Evolutionary conservation across 2,329 filamentous ascomycete genomes (phyloP), one percentile per base, ranked within the genome.

Genomic region (Sclerotiophoma versabilis): DNA sequence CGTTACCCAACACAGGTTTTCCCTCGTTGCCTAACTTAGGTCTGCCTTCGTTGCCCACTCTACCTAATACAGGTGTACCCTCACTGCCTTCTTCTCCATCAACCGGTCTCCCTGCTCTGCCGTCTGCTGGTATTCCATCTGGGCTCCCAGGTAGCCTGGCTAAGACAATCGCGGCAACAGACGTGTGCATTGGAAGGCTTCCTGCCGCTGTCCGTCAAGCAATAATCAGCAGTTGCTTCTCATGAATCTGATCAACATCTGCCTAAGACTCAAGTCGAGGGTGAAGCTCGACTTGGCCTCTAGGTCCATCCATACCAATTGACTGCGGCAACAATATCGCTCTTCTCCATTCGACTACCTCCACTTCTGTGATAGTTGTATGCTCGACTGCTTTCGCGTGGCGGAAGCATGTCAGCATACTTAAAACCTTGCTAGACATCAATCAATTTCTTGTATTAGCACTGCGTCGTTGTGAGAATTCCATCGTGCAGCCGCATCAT

Each of bases 151-250:
- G 11, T n/a, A 17, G 11, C 30, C 22, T 17, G 9, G 10, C 26
- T 2, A 51, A 27, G 33, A 11, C 14, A 5, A 46, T 52, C n/a
- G 6, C 27, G 9, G 10, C 34, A 14, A n/a, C 41, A 6, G 42
- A 52, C 14, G 12, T 10, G 3, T 52, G 49, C 14, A 15, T 52
- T 29, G 2, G 5, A 6, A 20, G 27, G 10, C 41, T 52, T 2
- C 33, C 41, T 15, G 20, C 42, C 11, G 32, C 41, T 6, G 29
- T 46, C 17, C 49, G 49, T 29, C 41, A 39, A n/a, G 42, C 49
- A 2, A 9, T 52, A 1, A 2, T 46, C 17, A 41, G 11, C 29
- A 15, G 27, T 15, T 52, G 49, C 34, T 52, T 52, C 22, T 15
- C 44, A 1, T 30, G 19, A 20, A 29, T 10, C 14, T 22, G 9